A percentile compares a stretch with the other conserved stretches of the same genome.
Conservation (phyloP, 805 yeast genomes). For the Gaillardinia entomophila region DNA sequence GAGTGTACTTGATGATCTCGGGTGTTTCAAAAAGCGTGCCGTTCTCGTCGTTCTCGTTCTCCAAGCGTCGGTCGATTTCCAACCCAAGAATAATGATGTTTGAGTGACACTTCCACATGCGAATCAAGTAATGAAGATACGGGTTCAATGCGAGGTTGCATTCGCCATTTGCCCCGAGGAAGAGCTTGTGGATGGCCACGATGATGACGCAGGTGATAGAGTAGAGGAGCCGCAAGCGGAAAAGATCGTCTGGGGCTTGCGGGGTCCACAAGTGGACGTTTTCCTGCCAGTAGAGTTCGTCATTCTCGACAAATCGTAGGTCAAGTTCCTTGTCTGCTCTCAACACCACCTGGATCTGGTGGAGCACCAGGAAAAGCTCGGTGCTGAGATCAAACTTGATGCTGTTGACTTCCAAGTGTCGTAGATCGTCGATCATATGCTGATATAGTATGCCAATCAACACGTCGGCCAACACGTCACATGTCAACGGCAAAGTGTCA, state of each 20-base stretch:
- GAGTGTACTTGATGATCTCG: slow-evolving; percentile 21
- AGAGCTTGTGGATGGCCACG: slow-evolving; percentile 26
- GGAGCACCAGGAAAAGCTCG: slow-evolving; percentile 31
- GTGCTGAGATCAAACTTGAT: slow-evolving; percentile 30
- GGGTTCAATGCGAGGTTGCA: slow-evolving; percentile 52
- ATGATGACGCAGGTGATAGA: slow-evolving; percentile 27
- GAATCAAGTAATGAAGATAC: slow-evolving; percentile 50
- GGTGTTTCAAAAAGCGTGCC: slow-evolving; percentile 22
- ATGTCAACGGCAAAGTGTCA: slow-evolving; percentile 47
- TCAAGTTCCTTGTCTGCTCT: slow-evolving; percentile 39
- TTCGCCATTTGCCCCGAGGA: slow-evolving; percentile 16
- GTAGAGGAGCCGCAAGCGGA: slow-evolving; percentile 20
- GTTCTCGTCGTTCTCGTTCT: slow-evolving; percentile 16
- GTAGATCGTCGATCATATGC: not conserved
- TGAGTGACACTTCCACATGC: slow-evolving; percentile 64
- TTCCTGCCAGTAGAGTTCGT: slow-evolving; percentile 19
- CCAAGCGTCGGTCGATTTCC: slow-evolving; percentile 40
- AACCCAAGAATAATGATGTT: slow-evolving; percentile 53
- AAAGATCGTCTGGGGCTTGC: slow-evolving; percentile 8
- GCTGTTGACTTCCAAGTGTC: slow-evolving; percentile 15
- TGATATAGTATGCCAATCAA: slow-evolving; percentile 37
- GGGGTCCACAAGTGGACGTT: slow-evolving; percentile 26
- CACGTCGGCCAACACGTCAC: slow-evolving; percentile 50
- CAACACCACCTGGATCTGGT: slow-evolving; percentile 26
- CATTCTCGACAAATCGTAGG: slow-evolving; percentile 37